A percentile compares a stretch with the other conserved stretches of the same genome.
Conservation (phyloP, 768 basidiomycete genomes). For the Rhodotorula toruloides region DNA sequence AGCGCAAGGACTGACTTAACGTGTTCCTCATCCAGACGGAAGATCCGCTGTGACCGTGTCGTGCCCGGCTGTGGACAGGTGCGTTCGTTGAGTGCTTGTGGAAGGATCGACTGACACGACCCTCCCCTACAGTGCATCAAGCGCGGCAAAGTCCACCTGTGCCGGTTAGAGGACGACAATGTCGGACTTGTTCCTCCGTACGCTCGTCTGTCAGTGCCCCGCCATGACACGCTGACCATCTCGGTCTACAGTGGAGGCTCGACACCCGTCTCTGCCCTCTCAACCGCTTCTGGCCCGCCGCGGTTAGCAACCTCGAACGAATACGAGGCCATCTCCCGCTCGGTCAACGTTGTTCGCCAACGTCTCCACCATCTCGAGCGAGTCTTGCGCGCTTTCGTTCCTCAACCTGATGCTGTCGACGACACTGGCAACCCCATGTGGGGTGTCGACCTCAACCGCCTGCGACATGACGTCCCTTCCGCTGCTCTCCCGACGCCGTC, state of each 20-base stretch:
- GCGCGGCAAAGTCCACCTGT: constrained; percentile 24
- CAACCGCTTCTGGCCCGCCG: neutral
- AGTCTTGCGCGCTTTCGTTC: constrained; percentile 15
- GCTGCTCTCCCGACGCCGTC: neutral
- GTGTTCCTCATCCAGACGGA: constrained; percentile 9
- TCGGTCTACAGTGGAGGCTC: neutral
- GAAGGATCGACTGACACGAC: neutral
- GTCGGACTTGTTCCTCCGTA: neutral
- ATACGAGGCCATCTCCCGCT: constrained; percentile 25
- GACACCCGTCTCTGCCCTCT: neutral
- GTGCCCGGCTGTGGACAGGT: constrained; percentile 30
- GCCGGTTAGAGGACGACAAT: constrained; percentile 19
- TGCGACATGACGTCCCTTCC: neutral
- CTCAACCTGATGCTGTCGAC: constrained; percentile 12
- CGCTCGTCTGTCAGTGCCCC: neutral
- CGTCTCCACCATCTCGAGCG: constrained; percentile 30
- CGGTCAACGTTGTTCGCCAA: constrained; percentile 21
- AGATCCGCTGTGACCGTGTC: constrained; percentile 34
- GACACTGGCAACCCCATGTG: constrained; percentile 9
- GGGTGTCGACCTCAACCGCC: constrained; percentile 12
- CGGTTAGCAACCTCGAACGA: constrained; percentile 19
- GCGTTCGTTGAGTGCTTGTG: neutral
- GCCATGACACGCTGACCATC: neutral
- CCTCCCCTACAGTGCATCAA: constrained; percentile 23
- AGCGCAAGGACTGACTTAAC: too few species aligned